A percentile compares a stretch with the other conserved stretches of the same genome.
phyloP scores from a whole-genome alignment of 441 rosid genomes.

The Jatropha podagrica region DNA sequence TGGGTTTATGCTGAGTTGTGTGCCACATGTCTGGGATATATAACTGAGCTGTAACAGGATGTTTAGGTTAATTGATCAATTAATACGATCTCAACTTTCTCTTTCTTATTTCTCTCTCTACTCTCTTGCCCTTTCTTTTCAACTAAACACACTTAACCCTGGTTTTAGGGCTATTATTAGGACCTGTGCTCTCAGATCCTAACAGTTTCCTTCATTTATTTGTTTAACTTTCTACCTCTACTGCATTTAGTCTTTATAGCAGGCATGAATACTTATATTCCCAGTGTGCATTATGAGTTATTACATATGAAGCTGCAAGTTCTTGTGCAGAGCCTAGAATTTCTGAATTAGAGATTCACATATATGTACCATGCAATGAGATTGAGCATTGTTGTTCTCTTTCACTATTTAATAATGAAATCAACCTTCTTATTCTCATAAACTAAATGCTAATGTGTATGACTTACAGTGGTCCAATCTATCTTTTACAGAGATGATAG shows the following conservation, averaged over 20 bases:
- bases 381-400: neutral
- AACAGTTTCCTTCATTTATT: neutral
- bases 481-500: constrained; percentile 41
- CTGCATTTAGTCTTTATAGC: neutral
- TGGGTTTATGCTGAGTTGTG: too few relatives aligned
- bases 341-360: neutral
- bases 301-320: neutral
- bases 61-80: too few relatives aligned
- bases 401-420: neutral
- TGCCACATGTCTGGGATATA: too few relatives aligned
- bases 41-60: too few relatives aligned
- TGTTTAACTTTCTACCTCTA: neutral
- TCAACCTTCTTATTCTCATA: neutral
- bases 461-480: neutral
- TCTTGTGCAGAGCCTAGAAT: neutral
- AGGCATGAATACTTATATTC: neutral
- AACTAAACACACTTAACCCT: too few relatives aligned
- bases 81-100: too few relatives aligned
- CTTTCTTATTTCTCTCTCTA: too few relatives aligned
- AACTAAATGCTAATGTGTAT: neutral
- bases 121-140: too few relatives aligned
- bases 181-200: too few relatives aligned
- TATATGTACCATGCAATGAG: neutral
- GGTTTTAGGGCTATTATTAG: too few relatives aligned
- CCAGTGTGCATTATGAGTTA: too few relatives aligned